phyloP scores from a whole-genome alignment of 495 filamentous ascomycete genomes.

The Neurospora sp. region DNA sequence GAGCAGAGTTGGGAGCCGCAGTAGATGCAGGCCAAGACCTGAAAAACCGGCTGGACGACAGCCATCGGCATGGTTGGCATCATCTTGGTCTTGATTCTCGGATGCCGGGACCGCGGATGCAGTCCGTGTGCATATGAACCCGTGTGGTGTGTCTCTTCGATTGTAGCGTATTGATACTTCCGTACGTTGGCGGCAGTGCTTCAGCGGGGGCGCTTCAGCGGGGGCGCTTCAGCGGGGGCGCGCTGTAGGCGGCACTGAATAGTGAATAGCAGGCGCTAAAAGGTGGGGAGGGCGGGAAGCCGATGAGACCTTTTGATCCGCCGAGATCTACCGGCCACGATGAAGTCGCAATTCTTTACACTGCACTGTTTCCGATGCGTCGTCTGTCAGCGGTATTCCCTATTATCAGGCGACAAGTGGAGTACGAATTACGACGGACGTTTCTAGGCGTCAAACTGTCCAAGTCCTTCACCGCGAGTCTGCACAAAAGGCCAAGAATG shows the following conservation, averaged over 20 bases:
- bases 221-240: background rate
- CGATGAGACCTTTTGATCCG: background rate
- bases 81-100: background rate
- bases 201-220: background rate
- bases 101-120: background rate
- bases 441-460: background rate
- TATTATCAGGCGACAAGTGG: background rate
- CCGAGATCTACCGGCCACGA: background rate
- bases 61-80: background rate
- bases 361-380: background rate
- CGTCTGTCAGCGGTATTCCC: background rate
- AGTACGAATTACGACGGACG: background rate
- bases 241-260: background rate
- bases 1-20: background rate
- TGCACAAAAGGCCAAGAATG: background rate
- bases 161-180: background rate
- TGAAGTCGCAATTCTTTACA: background rate
- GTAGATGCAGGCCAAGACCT: background rate
- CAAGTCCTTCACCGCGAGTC: background rate
- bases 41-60: background rate
- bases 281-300: background rate
- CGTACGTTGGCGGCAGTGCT: background rate
- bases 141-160: background rate
- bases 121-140: background rate
- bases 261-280: background rate